Conservation (phyloP, 306 rosid genomes). For the Cicer bijugum region DNA sequence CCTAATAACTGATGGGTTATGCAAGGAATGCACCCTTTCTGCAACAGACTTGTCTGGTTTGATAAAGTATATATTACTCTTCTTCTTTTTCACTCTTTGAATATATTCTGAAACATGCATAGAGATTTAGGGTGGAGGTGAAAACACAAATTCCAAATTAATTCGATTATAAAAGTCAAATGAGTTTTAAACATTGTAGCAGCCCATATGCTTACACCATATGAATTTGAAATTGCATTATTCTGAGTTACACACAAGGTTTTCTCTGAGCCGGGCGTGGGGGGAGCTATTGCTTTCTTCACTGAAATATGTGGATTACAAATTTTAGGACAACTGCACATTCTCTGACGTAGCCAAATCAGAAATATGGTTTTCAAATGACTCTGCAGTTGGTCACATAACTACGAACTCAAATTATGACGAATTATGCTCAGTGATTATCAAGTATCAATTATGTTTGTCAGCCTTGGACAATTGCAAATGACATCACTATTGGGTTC, state of each 20-base stretch:
- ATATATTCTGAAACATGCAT: not conserved
- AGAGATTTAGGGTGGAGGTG: conserved; percentile 29
- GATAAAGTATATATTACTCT: conserved; percentile 63
- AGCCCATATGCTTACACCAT: not conserved
- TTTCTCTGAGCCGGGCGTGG: not conserved
- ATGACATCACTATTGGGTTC: conserved; percentile 20
- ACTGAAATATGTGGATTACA: not conserved
- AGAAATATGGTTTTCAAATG: conserved; percentile 32
- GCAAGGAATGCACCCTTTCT: conserved; percentile 77
- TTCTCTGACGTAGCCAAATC: conserved; percentile 29
- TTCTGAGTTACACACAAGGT: not conserved
- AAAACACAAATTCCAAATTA: conserved; percentile 32
- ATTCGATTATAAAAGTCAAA: conserved; percentile 14
- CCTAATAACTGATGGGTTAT: conserved; percentile 84
- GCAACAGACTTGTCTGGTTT: conserved; percentile 80
- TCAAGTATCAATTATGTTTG: conserved; percentile 30
- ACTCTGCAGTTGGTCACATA: conserved; percentile 30
- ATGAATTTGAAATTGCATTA: not conserved
- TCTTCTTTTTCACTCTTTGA: conserved; percentile 29
- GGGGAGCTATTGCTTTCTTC: conserved; percentile 19
- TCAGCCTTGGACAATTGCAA: conserved; percentile 16
- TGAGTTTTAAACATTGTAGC: conserved; percentile 12
- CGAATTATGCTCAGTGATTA: conserved; percentile 14
- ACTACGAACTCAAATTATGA: conserved; percentile 31
- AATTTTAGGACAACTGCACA: conserved; percentile 2